These are phyloP conservation scores for Aspergillus mulundensis DNA, from an alignment of 495 filamentous ascomycete species.

Conservation along the genomic window DNA sequence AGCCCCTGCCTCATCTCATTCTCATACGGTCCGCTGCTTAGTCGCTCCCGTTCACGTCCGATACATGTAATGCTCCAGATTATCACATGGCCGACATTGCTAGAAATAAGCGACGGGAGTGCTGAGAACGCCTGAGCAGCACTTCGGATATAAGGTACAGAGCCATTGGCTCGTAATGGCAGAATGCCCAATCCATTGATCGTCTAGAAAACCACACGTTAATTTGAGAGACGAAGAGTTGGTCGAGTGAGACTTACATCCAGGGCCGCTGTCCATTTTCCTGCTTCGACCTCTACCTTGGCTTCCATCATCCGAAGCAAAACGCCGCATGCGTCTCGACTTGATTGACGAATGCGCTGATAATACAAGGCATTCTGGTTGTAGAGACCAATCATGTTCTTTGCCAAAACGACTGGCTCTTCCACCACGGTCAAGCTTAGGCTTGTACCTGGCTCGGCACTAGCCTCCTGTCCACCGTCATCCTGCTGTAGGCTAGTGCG, in stretches of 20 bases:
- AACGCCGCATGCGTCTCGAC: slow-evolving; percentile 64
- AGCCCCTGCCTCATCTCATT: slow-evolving; percentile 68
- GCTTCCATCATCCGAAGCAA: slow-evolving; percentile 76
- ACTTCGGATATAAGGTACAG: slow-evolving; percentile 67
- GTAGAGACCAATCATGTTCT: slow-evolving; percentile 78
- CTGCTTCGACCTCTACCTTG: slow-evolving; percentile 63
- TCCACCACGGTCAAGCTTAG: slow-evolving; percentile 82
- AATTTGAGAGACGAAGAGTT: too few relatives aligned
- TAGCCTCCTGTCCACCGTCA: slow-evolving; percentile 15
- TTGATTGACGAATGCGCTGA: slow-evolving; percentile 59
- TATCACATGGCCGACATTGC: slow-evolving; percentile 82
- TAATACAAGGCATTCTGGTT: slow-evolving; percentile 69
- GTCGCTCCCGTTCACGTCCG: slow-evolving; percentile 63
- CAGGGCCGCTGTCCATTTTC: slow-evolving; percentile 71
- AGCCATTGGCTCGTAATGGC: slow-evolving; percentile 64
- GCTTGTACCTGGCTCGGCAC: slow-evolving; percentile 48
- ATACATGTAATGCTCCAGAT: slow-evolving; percentile 91
- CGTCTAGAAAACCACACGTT: slow-evolving; percentile 51
- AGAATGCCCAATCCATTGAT: slow-evolving; percentile 72
- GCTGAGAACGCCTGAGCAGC: slow-evolving; percentile 71
- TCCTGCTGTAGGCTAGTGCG: slow-evolving; percentile 28
- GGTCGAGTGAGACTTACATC: too few relatives aligned
- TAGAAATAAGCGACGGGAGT: slow-evolving; percentile 70
- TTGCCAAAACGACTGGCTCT: slow-evolving; percentile 73
- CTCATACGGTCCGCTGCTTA: slow-evolving; percentile 63